Evolutionary conservation across 1,139 yeast species (phyloP), one percentile per base, ranked within the genome.

Genomic region (Zygoascus sp.): DNA sequence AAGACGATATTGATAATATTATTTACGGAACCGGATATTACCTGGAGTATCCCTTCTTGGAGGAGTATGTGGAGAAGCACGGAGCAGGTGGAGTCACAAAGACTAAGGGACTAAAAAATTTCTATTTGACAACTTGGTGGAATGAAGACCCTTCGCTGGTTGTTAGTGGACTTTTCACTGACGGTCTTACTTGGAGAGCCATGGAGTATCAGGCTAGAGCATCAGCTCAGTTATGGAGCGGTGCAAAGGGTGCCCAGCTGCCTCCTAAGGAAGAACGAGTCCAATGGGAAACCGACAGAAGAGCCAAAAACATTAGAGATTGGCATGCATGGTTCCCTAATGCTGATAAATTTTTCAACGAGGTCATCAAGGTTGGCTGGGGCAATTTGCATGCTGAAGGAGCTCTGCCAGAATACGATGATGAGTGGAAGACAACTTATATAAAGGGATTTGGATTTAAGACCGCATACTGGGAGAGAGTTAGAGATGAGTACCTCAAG

Each of bases 41-140:
- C 9, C 44, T 51, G 19, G 45, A 53, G 9, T 54, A 49, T 40
- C 57, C 58, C 9, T 57, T 47, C 40, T 39, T 57, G 37, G 55
- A 51, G 13, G 53, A 52, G 21, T 57, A 57, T 38, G 28, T 51
- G 5, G 19, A 32, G 6, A 27, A 45, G 21, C 50, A 42, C 27
- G 43, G 43, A n/a, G 47, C 38, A 30, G 43, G 43, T 16, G 59
- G 58, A 2, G 45, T 56, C 21, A 38, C 43, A 9, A n/a, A n/a
- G n/a, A 38, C 42, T 23, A 46, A 43, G 30, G 51, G 51, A 23
- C 35, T 57, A 20, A 41, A 44, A 19, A 57, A 57, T 40, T 27
- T 52, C 13, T 57, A 51, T 45, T 53, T 56, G 50, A 50, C 57
- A 1, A 57, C 60, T 0, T 57, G 59, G 59, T 57, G 60, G 60